A percentile compares a stretch with the other conserved stretches of the same genome.
These are phyloP conservation scores for Didymella pomorum DNA, from an alignment of 2,329 filamentous ascomycete species.

Conservation along the genomic window DNA sequence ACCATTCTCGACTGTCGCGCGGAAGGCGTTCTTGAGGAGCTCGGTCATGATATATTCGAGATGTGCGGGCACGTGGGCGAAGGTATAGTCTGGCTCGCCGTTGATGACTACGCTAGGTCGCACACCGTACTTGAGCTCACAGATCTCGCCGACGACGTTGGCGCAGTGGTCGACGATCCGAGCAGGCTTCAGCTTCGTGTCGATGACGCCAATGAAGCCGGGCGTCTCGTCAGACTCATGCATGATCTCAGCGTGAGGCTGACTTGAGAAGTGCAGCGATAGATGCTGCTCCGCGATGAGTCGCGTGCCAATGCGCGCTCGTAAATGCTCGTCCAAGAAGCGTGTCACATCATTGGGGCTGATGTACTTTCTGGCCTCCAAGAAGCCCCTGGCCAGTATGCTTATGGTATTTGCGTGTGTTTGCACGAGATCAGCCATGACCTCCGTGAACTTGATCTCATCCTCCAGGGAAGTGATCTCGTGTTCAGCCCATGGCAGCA, in stretches of 20 bases:
- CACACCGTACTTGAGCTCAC: conserved; percentile 93
- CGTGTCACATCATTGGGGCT: conserved; percentile 80
- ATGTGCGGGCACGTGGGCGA: conserved; percentile 94
- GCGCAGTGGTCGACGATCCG: conserved; percentile 84
- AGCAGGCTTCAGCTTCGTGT: conserved; percentile 85
- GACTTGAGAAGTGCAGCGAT: conserved; percentile 79
- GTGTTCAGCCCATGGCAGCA: conserved; percentile 81
- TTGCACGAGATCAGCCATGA: conserved; percentile 92
- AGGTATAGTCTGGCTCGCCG: conserved; percentile 84
- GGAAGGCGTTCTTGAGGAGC: conserved; percentile 94
- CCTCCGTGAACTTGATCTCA: conserved; percentile 89
- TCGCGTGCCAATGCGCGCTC: conserved; percentile 90
- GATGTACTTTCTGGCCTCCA: conserved; percentile 93
- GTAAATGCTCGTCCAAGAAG: conserved; percentile 92
- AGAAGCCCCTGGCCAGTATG: conserved; percentile 87
- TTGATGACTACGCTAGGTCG: conserved; percentile 82
- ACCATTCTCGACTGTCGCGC: conserved; percentile 87
- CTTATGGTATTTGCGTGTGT: conserved; percentile 96
- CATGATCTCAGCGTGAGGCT: conserved; percentile 70
- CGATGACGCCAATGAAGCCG: conserved; percentile 92
- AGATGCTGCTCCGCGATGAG: conserved; percentile 97
- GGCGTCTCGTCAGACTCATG: conserved; percentile 53
- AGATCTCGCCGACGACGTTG: conserved; percentile 92
- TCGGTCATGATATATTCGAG: conserved; percentile 98
- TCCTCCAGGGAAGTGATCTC: conserved; percentile 81